Evolutionary conservation across 1,284 basidiomycete genomes (phyloP), one percentile per base, ranked within the genome.

Genomic region (Ceratobasidium sp.): DNA sequence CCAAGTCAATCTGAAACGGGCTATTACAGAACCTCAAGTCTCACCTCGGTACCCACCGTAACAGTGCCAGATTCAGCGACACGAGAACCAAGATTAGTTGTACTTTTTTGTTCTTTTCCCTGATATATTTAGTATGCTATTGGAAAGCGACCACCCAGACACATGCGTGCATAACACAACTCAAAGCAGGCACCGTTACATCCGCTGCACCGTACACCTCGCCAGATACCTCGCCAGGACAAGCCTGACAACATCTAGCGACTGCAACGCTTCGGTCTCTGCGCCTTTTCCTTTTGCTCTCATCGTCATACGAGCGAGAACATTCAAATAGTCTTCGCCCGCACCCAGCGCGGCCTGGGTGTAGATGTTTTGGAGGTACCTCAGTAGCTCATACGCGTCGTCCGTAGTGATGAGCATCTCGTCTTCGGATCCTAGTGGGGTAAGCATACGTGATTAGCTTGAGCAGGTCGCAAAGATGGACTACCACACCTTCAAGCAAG

Each of bases 341-440:
- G 56, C 63, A 14, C 77, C 77, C 16, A 77, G 75, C 27, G 76
- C 74, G 34, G 77, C 66, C 31, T 74, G 75, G 14, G 75, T 78
- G 71, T 78, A 76, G 53, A 78, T 77, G 37, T 78, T 77, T 66
- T 78, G 76, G 9, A 78, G 73, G 49, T 76, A 76, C 24, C 77
- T 75, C 5, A 78, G 66, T 39, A 78, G 63, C 46, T 78, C 77
- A 31, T 77, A 76, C 6, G 77, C 76, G 34, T 78, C 77, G 46
- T 75, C 76, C 24, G 69, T 73, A 19, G 75, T 72, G 53, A 78
- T 75, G 46, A 77, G 66, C 53, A 78, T 34, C 27, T 77, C 77
- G 9, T 76, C 76, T 46, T 78, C 77, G 68, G 74, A 63, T n/a
- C 69, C 64, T 49, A 51, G 29, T 39, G n/a, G 34, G 43, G 22